These are phyloP conservation scores for Floccularia luteovirens DNA, from an alignment of 768 basidiomycete species.

Conservation along the genomic window DNA sequence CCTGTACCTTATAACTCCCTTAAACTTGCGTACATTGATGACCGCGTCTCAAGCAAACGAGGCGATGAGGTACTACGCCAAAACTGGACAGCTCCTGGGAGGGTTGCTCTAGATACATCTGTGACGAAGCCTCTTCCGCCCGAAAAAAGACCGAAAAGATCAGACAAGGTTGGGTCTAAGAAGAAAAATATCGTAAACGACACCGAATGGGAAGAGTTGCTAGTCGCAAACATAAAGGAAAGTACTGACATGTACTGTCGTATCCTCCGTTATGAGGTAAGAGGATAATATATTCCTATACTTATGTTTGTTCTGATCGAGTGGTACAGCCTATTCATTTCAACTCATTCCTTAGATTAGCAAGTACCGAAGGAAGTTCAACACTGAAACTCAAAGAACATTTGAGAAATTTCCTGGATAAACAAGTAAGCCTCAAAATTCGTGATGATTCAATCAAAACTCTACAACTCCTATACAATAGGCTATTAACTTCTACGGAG, in stretches of 20 bases:
- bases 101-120: no score
- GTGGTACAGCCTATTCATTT: slow-evolving; percentile 51
- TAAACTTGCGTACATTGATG: no score
- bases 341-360: slow-evolving; percentile 40
- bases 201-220: slow-evolving; percentile 30
- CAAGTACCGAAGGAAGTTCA: slow-evolving; percentile 17
- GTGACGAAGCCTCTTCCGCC: no score
- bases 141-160: no score
- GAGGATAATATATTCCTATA: slow-evolving; percentile 4
- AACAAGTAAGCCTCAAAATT: slow-evolving; percentile 30
- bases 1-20: no score
- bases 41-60: no score
- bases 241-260: slow-evolving; percentile 43
- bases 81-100: no score
- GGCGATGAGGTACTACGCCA: no score
- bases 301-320: slow-evolving; percentile 2
- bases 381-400: slow-evolving; percentile 26
- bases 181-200: no score
- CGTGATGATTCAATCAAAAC: no score
- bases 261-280: slow-evolving; percentile 61
- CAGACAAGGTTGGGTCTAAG: no score
- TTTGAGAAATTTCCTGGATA: slow-evolving; percentile 47
- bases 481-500: slow-evolving; percentile 50
- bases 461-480: no score
- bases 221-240: slow-evolving; percentile 33